phyloP scores from a whole-genome alignment of 352 stramenopile species.

The Phytophthora sojae region DNA sequence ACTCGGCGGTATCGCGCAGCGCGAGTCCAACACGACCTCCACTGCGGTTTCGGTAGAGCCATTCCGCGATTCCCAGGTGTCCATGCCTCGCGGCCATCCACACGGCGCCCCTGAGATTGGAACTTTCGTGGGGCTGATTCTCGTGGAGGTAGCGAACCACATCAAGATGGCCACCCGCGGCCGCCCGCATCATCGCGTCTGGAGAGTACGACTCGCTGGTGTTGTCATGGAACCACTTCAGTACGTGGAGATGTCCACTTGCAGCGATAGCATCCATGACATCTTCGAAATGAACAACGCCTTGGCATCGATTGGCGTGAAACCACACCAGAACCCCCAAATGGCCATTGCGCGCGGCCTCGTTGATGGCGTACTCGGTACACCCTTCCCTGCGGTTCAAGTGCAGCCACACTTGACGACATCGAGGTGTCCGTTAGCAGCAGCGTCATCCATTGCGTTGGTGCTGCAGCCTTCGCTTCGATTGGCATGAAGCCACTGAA shows the following conservation, averaged over 20 bases:
- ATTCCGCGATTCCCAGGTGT: too few species aligned
- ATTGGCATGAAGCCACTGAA: constrained; percentile 5
- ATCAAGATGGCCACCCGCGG: constrained; percentile 4
- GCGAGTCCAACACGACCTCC: too few species aligned
- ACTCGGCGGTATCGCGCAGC: too few species aligned
- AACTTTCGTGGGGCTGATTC: too few species aligned
- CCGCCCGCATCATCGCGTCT: neutral
- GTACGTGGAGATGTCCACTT: too few species aligned
- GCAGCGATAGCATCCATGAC: too few species aligned
- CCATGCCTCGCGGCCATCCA: too few species aligned
- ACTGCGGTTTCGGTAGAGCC: too few species aligned
- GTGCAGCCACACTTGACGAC: constrained; percentile 4
- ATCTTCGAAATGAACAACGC: too few species aligned
- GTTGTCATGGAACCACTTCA: too few species aligned
- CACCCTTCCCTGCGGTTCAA: neutral
- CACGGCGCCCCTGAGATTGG: too few species aligned
- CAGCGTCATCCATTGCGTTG: neutral
- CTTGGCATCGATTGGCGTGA: neutral
- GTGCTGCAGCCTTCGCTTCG: neutral
- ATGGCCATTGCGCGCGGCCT: neutral
- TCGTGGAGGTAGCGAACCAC: too few species aligned
- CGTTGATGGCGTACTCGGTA: constrained; percentile 2
- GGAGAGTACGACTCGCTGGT: neutral
- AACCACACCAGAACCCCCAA: constrained; percentile 5
- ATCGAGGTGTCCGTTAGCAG: neutral